Evolutionary conservation across 2,329 filamentous ascomycete species (phyloP), one percentile per base, ranked within the genome.

Genomic region (Bipolaris sorokiniana): DNA sequence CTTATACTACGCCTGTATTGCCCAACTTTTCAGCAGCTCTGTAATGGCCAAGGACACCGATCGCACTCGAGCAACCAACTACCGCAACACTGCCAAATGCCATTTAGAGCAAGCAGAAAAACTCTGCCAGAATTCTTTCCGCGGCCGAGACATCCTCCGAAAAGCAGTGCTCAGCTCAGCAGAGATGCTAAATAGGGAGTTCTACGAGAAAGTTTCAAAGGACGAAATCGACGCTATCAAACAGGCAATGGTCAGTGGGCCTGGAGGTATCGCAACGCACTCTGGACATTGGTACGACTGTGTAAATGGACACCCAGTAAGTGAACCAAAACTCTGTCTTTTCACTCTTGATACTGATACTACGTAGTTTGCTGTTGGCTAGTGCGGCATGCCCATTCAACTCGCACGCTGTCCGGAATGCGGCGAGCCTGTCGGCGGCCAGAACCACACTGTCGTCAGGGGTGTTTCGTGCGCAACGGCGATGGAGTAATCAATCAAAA

Each of bases 371-470:
- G 85, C 86, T 0, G 80, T 90, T 31, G 87, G 86, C 0, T 85
- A 90, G 58, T 89, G 87, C 65, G 87, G 87, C 1, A 84, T 86
- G 80, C 84, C 88, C 0, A 88, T 89, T 85, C 59, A 90, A 69
- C 52, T 66, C 16, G 82, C 87, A 1, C 71, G 71, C 1, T 91
- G 89, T 62, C 87, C 88, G 0, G 82, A 90, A 60, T 91, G 88
- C 61, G 82, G 79, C 1, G 79, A 79, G 1, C 59, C 72, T 0
- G 81, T 90, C 28, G 88, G 87, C 2, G 88, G 88, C 0, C 67
- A 64, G 44, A 9, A 80, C 37, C 86, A 89, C 69, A 51, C 7
- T 7, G 58, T 81, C n/a, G 81, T 77, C 0, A 75, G 68, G 13
- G 87, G 87, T 2, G 85, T 88, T 2, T 77, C 69, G 11, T 76